phyloP scores from a whole-genome alignment of 352 stramenopile genomes.

The Phytophthora macrochlamydospora region DNA sequence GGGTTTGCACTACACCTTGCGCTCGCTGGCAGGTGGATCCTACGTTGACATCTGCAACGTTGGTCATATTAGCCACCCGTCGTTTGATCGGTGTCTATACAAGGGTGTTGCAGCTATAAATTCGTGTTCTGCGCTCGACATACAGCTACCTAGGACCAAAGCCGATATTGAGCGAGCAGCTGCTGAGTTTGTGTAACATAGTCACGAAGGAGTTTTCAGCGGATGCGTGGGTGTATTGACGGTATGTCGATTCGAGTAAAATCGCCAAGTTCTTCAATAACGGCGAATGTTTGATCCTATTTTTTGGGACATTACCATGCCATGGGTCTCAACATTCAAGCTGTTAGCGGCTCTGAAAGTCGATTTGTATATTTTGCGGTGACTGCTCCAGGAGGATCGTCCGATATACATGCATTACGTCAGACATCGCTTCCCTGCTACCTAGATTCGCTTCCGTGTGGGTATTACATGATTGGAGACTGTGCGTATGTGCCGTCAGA shows the following conservation, averaged over 20 bases:
- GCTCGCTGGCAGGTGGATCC: slow-evolving; percentile 2
- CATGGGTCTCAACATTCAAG: slow-evolving; percentile 9
- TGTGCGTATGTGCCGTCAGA: slow-evolving; percentile 4
- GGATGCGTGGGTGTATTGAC: slow-evolving; percentile 11
- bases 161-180: slow-evolving; percentile 1
- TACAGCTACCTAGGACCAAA: neutral
- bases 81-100: slow-evolving; percentile 10
- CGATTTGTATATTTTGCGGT: slow-evolving; percentile 3
- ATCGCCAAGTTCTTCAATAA: neutral
- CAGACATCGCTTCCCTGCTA: neutral
- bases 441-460: neutral
- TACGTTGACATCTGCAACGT: slow-evolving; percentile 5
- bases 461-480: slow-evolving; percentile 3
- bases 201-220: neutral
- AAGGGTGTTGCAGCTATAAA: slow-evolving; percentile 4
- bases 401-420: neutral
- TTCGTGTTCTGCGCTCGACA: neutral
- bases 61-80: slow-evolving; percentile 5
- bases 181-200: neutral
- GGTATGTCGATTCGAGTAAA: slow-evolving; percentile 4
- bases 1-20: neutral
- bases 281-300: slow-evolving; percentile 3
- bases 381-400: neutral
- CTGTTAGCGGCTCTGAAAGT: neutral
- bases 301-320: slow-evolving; percentile 3